Evolutionary conservation across 345 rosid genomes (phyloP).

Genomic region (Corymbia maculata): DNA sequence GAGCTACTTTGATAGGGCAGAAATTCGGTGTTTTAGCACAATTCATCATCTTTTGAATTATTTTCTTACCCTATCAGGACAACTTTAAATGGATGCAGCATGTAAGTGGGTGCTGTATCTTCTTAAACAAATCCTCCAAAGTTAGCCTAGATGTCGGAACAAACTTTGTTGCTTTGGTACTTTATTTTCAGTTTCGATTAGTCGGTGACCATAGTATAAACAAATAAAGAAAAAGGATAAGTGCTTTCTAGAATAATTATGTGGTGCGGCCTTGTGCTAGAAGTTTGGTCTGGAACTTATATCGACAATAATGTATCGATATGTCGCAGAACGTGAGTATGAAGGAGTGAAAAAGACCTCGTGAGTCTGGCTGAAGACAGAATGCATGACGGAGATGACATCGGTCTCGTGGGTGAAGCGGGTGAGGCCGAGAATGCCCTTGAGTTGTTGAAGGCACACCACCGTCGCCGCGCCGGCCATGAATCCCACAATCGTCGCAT

Average conservation of each 20-base stretch:
- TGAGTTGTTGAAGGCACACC: slow-evolving; percentile 75
- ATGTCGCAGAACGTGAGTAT: background rate
- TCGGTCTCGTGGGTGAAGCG: slow-evolving; percentile 74
- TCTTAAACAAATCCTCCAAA: background rate
- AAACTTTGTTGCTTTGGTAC: background rate
- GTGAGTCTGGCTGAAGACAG: slow-evolving; percentile 66
- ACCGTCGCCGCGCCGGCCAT: slow-evolving; percentile 97
- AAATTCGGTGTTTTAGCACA: background rate
- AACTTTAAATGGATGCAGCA: background rate
- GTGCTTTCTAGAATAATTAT: background rate
- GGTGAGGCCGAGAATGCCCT: slow-evolving; percentile 66
- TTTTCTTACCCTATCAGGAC: background rate
- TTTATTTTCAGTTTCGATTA: background rate
- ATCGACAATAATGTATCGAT: background rate
- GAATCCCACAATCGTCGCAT: slow-evolving; percentile 88
- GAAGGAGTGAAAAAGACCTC: slow-evolving; percentile 18
- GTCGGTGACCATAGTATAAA: background rate
- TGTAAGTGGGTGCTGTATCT: background rate
- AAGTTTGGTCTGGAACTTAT: background rate
- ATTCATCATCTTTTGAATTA: background rate
- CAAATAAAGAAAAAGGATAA: background rate
- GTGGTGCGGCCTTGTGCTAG: background rate
- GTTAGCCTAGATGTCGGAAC: background rate
- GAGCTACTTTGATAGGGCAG: background rate
- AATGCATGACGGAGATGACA: slow-evolving; percentile 57